Conservation (phyloP, 352 stramenopile genomes). For the Phytophthora litchii region DNA sequence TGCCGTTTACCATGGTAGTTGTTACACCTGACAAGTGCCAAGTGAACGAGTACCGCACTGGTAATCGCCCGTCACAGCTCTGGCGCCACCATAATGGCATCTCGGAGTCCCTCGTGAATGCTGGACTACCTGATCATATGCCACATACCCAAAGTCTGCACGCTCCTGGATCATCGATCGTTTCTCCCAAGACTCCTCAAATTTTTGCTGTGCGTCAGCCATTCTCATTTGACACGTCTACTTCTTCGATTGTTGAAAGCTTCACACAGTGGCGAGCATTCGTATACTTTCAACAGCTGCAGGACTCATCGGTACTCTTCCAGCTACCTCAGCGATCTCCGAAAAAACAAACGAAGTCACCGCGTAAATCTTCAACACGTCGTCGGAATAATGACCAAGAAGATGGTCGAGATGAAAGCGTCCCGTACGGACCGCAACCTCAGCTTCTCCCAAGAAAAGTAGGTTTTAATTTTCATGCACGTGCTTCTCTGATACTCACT, state of each 20-base stretch:
- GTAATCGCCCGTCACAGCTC: conserved; percentile 3
- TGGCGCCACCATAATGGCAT: conserved; percentile 31
- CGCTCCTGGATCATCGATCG: neutral
- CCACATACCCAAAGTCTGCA: neutral
- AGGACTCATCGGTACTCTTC: conserved; percentile 45
- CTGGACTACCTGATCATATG: conserved; percentile 33
- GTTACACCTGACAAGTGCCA: neutral
- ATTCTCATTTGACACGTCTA: neutral
- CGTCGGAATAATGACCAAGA: conserved; percentile 2
- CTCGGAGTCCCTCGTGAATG: conserved; percentile 31
- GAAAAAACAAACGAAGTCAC: conserved; percentile 22
- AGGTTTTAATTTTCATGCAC: neutral
- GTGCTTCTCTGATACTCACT: conserved; percentile 3
- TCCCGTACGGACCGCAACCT: conserved; percentile 21
- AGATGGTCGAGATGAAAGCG: conserved; percentile 2
- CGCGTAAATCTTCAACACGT: conserved; percentile 2
- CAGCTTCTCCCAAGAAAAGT: conserved; percentile 33
- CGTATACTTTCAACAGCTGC: conserved; percentile 56
- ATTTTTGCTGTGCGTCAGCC: conserved; percentile 17
- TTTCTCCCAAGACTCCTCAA: conserved; percentile 1
- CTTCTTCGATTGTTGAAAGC: conserved; percentile 35
- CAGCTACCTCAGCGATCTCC: conserved; percentile 10
- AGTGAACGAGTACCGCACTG: neutral
- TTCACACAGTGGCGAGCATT: conserved; percentile 60
- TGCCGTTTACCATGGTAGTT: conserved; percentile 39